Evolutionary conservation across 1,139 yeast species (phyloP), one percentile per base, ranked within the genome.

Genomic region (Pneumocystis murina): DNA sequence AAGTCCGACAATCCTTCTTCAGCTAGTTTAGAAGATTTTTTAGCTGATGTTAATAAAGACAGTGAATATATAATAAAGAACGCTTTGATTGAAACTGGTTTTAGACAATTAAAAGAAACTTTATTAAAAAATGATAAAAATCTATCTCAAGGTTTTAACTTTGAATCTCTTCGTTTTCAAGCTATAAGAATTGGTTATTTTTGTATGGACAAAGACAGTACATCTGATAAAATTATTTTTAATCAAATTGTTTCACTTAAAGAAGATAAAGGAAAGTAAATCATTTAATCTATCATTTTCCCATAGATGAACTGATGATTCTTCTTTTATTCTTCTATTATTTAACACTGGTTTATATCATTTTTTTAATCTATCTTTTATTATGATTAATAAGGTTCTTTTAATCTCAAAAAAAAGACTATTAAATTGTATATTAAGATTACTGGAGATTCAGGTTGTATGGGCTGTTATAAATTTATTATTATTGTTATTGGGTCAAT

Each of bases 121-220:
- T 84, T 92, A 30, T 97, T 97, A 62, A 85, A 84, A 71, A 67
- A 75, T 54, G 77, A 82, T 64, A 82, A 84, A 17, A 81, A 83
- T 65, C 85, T 86, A 67, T 69, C 71, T 48, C 72, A 73, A 33
- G 82, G 84, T 72, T 95, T 87, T 73, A 75, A 75, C 64, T 73
- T 73, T 61, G 95, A 92, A 74, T 83, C 95, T n/a, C 87, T 88
- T 48, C 83, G 98, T 74, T 94, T 94, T 88, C 99, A 94, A 78
- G 98, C 96, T 39, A 82, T 94, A 75, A 85, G 99, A 77, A 92
- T 89, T 62, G 99, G 98, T 35, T 92, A 92, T 76, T 94, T 91
- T 82, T 86, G 96, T 73, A 76, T 89, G 75, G 99, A 94, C 73
- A 83, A 81, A 71, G 97, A 92, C 68, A 77, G 79, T 6, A 79